phyloP scores from a whole-genome alignment of 768 basidiomycete genomes.

The Dioszegia aurantiaca region DNA sequence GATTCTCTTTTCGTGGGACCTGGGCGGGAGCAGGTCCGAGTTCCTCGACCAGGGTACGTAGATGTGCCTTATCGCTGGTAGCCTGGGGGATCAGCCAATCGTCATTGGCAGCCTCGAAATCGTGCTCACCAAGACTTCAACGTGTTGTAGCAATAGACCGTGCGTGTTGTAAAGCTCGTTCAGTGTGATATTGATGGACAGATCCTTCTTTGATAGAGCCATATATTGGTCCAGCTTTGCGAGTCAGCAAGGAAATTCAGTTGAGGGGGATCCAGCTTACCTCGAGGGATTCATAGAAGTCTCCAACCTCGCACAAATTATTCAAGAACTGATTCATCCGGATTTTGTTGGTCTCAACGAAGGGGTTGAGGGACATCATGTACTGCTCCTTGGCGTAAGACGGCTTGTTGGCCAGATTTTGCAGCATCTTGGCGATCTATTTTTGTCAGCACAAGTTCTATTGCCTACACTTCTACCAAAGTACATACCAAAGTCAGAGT shows the following conservation, averaged over 20 bases:
- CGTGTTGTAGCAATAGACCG: slow-evolving; percentile 87
- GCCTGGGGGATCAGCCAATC: slow-evolving; percentile 60
- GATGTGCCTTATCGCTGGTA: slow-evolving; percentile 94
- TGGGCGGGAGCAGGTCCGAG: slow-evolving; percentile 88
- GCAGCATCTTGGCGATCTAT: slow-evolving; percentile 99
- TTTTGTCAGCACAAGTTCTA: neutral
- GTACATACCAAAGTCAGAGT: slow-evolving; percentile 80
- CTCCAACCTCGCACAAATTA: slow-evolving; percentile 93
- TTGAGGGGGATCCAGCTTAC: slow-evolving; percentile 55
- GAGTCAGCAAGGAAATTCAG: neutral
- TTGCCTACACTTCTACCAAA: neutral
- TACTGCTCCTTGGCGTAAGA: slow-evolving; percentile 96
- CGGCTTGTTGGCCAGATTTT: slow-evolving; percentile 98
- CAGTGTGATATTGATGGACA: slow-evolving; percentile 95
- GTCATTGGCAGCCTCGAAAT: neutral
- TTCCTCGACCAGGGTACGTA: slow-evolving; percentile 94
- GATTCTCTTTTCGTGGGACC: slow-evolving; percentile 96
- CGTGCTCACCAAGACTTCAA: slow-evolving; percentile 78
- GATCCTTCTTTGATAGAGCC: slow-evolving; percentile 98
- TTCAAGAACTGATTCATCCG: slow-evolving; percentile 97
- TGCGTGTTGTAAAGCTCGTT: slow-evolving; percentile 99
- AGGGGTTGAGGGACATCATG: slow-evolving; percentile 97
- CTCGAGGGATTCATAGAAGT: slow-evolving; percentile 98
- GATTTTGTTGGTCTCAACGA: slow-evolving; percentile 97
- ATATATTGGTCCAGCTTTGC: slow-evolving; percentile 98